Conservation (phyloP, 306 rosid species). For the Cicer yamashitae region DNA sequence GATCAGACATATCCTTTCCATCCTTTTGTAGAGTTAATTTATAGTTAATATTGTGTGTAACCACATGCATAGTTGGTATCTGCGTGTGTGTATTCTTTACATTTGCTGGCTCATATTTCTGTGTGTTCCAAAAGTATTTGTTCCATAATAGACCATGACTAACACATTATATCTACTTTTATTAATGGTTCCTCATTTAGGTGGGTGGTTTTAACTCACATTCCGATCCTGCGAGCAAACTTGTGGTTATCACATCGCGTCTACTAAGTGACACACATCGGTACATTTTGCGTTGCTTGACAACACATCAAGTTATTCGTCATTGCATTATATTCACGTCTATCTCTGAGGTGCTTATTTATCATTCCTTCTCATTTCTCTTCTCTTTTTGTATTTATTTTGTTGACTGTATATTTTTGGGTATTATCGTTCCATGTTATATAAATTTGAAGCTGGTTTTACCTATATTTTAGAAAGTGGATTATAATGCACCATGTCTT, state of each 20-base stretch:
- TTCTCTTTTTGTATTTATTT: constrained; percentile 11
- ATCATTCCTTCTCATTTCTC: constrained; percentile 37
- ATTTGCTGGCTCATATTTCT: neutral
- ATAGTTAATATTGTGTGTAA: constrained; percentile 5
- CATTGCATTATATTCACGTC: constrained; percentile 78
- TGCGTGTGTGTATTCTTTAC: neutral
- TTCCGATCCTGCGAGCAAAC: constrained; percentile 60
- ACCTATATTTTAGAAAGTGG: neutral
- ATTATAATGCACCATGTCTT: neutral
- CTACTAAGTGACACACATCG: constrained; percentile 67
- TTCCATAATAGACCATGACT: neutral
- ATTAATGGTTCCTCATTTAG: constrained; percentile 50
- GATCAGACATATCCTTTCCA: constrained; percentile 1
- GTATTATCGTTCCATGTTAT: constrained; percentile 4
- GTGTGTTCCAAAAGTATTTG: neutral
- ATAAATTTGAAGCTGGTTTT: constrained; percentile 14
- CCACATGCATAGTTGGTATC: constrained; percentile 7
- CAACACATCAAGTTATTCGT: constrained; percentile 71
- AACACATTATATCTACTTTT: constrained; percentile 22
- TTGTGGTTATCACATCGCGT: constrained; percentile 70
- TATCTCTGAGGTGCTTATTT: constrained; percentile 30
- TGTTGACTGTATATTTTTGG: neutral
- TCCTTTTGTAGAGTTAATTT: constrained; percentile 5
- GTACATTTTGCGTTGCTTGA: constrained; percentile 84
- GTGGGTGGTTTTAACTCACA: constrained; percentile 76